Evolutionary conservation across 805 yeast species (phyloP).

Genomic region (Zygoascus flipseniorum): DNA sequence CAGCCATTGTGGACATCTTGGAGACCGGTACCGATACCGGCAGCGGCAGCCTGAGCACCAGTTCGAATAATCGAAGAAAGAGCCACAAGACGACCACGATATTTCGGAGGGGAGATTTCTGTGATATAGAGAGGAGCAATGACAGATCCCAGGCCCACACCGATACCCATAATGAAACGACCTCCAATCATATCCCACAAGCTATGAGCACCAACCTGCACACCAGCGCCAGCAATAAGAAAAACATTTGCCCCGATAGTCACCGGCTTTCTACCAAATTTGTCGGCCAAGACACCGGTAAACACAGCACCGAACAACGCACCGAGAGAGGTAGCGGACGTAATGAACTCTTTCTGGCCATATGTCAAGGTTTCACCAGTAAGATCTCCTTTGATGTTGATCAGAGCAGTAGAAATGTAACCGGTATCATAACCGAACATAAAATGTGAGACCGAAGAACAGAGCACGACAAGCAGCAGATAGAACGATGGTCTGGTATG

Average conservation of each 20-base stretch:
- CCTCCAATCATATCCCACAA: slow-evolving; percentile 93
- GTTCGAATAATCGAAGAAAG: slow-evolving; percentile 83
- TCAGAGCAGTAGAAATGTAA: slow-evolving; percentile 86
- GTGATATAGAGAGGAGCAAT: slow-evolving; percentile 86
- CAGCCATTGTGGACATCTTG: slow-evolving; percentile 71
- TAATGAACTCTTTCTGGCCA: slow-evolving; percentile 82
- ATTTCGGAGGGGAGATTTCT: slow-evolving; percentile 89
- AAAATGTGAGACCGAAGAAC: slow-evolving; percentile 5
- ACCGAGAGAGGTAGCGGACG: slow-evolving; percentile 91
- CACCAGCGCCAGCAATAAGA: slow-evolving; percentile 72
- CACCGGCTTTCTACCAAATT: slow-evolving; percentile 75
- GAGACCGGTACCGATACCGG: slow-evolving; percentile 76
- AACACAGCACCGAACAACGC: slow-evolving; percentile 74
- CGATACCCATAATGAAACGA: slow-evolving; percentile 88
- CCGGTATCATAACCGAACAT: slow-evolving; percentile 94
- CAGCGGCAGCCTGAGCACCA: slow-evolving; percentile 90
- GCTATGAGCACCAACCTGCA: slow-evolving; percentile 72
- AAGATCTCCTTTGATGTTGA: slow-evolving; percentile 70
- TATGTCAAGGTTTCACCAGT: slow-evolving; percentile 43
- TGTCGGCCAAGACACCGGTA: slow-evolving; percentile 79
- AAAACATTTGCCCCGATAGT: slow-evolving; percentile 72
- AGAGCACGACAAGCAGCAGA: not conserved
- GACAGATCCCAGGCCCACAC: slow-evolving; percentile 90
- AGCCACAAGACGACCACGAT: slow-evolving; percentile 85
- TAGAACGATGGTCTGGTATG: not conserved